Evolutionary conservation across 148 eudicot genomes (phyloP), one percentile per base, ranked within the genome.

Genomic region (Spergularia bocconei): DNA sequence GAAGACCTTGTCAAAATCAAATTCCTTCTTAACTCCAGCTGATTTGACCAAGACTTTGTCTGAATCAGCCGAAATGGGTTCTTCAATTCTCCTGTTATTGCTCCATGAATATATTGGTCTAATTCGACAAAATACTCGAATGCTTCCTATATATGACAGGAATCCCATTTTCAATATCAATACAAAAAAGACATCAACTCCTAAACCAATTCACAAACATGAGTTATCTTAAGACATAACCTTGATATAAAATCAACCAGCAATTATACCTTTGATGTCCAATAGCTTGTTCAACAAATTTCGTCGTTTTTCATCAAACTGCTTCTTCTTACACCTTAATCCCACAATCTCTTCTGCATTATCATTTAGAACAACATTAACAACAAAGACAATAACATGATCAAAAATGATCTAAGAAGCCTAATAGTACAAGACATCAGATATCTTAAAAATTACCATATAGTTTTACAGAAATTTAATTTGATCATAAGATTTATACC

Each of bases 101-200:
- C 75, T 82, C 48, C 79, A 75, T 12, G 82, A 39, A 44, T 44
- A 9, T 11, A 80, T 73, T 19, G 91, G 94, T 55, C 87, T 64
- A 70, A 90, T 80, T 66, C 91, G 90, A 82, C 88, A 90, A 73
- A 88, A 85, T 23, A 88, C 91, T 81, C 94, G 78, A 72, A 90
- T 83, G 82, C 90, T 82, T 33, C 94, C 94, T 90, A 76, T 29
- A 53, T n/a, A 75, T 64, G 53, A 63, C 57, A 69, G 33, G 69
- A 69, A 36, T 39, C 23, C 39, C 53, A 63, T 29, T 78, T 74
- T 44, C 59, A 39, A 19, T 23, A 64, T 74, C 23, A 57, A 61
- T 21, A 17, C 20, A 58, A 29, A 33, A 21, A 10, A 58, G 63
- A 63, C 39, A 63, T 58, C 55, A 29, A 15, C n/a, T 57, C 14